Evolutionary conservation across 495 filamentous ascomycete genomes (phyloP), one percentile per base, ranked within the genome.

Genomic region (Penicillium egyptiacum): DNA sequence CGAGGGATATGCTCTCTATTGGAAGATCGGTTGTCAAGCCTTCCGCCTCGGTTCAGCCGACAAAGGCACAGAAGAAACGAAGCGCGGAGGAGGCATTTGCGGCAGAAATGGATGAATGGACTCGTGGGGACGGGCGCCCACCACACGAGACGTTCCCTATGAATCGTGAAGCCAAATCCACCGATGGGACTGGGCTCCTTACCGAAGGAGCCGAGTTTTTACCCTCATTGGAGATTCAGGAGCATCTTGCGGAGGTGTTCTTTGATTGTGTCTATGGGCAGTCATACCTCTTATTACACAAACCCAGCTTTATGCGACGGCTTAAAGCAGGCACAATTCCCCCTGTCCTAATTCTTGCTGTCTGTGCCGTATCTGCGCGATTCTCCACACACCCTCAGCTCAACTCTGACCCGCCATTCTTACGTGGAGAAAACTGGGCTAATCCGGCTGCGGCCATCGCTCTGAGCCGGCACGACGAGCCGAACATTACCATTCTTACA

Each of bases 221-320:
- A 41, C 94, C 94, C 12, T 79, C 92, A 0, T 84, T 89, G 69
- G 93, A 96, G 40, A 83, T 98, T 16, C 94, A 98, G 68, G 90
- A 96, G 65, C 92, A 98, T 71, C 79, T 98, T 5, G 86, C 93
- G 14, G 92, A 97, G 70, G 87, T 96, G 0, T 98, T 92, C 70
- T 98, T 98, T 64, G 93, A 97, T 64, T 95, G 88, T 63, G 79
- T 98, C 4, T 98, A 98, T 68, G 94, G 94, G 20, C 94, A 98
- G 67, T 87, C 90, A 5, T 98, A 97, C 68, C 89, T 92, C 57
- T 74, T 98, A n/a, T 83, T 98, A 30, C 94, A 98, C 69, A 97
- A 96, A 67, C 92, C 93, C 19, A 97, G 92, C 62, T 98, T 91
- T 69, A 96, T 97, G 86, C 81, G 93, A 54, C 88, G 88, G 60